Base-by-base conservation (phyloP, 208 protist genomes). In the Crithidia bombi region DNA sequence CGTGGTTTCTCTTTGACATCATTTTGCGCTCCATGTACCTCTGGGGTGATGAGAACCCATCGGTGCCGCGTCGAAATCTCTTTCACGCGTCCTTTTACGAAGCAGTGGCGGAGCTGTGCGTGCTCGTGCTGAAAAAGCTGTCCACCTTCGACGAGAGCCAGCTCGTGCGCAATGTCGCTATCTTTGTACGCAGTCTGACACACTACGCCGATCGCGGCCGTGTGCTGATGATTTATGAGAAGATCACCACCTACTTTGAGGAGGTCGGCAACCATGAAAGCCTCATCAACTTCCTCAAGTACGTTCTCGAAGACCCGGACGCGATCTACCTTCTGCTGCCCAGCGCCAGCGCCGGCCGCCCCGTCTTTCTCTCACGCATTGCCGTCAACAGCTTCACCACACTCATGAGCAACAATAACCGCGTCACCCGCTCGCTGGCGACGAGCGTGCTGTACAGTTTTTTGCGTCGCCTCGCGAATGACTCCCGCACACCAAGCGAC, bases 1-100 rank as follows among this genome's bases (percentile, higher is more conserved):
- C 85, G 38, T 94, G 91, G 91, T 92, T 93, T 54, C 74, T 96
- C 35, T 94, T 93, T 62, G 91, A 93, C 47, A 73, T 86, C 9
- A 92, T 96, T 69, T 67, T 94, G 26, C 87, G 91, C 19, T 94
- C 89, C 65, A 33, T 93, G 25, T 96, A 90, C 59, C 49, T 96
- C 12, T 94, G 86, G 87, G 81, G 69, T 12, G 59, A 83, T 38
- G 91, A 96, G 49, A 89, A 90, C 64, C 56, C 66, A 3, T 58
- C 65, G 19, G 67, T 75, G 23, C 38, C 63, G 28, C 86, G 85
- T 19, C 63, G 30, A 6, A 35, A 84, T n/a, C 74, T 93, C 12
- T 93, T 94, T 58, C 77, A 94, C 63, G n/a, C 62, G 2, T 83
- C 63, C 43, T 85, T 94, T 52, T 96, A 94, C 77, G 59, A 12